These are phyloP conservation scores for Gastrolobium villosum DNA, from an alignment of 306 rosid species.

Conservation along the genomic window DNA sequence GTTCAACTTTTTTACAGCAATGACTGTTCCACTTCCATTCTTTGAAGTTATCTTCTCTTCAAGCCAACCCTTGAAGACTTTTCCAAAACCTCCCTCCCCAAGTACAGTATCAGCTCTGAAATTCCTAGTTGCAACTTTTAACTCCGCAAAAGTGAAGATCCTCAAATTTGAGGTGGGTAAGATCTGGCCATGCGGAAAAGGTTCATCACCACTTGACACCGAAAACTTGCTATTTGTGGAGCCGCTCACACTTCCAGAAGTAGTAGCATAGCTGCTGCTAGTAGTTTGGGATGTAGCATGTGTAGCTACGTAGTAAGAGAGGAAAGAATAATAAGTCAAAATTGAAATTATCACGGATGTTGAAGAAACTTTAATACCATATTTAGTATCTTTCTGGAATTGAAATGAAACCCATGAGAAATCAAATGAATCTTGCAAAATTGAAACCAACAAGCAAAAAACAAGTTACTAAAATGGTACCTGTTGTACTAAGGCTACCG, in stretches of 20 bases:
- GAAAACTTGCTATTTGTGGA: constrained; percentile 76
- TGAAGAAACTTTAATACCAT: too few relatives aligned
- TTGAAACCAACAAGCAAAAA: background rate
- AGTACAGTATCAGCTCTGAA: constrained; percentile 81
- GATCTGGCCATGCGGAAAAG: constrained; percentile 71
- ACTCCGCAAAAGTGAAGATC: constrained; percentile 73
- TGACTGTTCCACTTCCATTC: constrained; percentile 62
- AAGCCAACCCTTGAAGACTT: constrained; percentile 91
- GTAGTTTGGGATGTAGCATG: constrained; percentile 63
- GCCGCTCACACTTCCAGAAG: constrained; percentile 58
- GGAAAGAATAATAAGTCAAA: background rate
- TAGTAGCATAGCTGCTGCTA: constrained; percentile 56
- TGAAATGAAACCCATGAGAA: background rate
- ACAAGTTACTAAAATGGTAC: background rate
- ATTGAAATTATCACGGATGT: background rate
- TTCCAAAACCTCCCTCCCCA: constrained; percentile 98
- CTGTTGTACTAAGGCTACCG: constrained; percentile 59
- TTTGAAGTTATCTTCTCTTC: constrained; percentile 72
- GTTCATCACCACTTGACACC: constrained; percentile 60
- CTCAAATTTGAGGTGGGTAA: constrained; percentile 77
- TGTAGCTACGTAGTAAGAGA: constrained; percentile 26
- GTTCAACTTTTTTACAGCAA: constrained; percentile 94
- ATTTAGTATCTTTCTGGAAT: too few relatives aligned
- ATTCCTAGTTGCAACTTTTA: constrained; percentile 81
- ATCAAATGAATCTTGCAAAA: background rate